Evolutionary conservation across 345 rosid genomes (phyloP).

Genomic region (Nasturtium officinale): DNA sequence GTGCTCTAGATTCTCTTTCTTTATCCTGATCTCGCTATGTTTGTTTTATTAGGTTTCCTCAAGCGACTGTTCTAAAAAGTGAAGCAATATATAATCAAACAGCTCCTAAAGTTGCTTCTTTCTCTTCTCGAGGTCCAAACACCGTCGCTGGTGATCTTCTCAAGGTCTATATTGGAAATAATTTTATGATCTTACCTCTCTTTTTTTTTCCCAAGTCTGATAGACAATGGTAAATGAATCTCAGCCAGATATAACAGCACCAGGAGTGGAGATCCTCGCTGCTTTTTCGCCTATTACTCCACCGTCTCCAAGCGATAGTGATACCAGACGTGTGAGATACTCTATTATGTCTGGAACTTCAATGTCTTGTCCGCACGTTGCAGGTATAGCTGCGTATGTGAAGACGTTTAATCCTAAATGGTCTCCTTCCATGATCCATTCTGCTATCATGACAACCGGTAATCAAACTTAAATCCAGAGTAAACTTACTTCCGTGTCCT

Average conservation of each 20-base stretch:
- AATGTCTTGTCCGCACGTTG: conserved; percentile 55
- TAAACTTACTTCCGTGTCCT: neutral
- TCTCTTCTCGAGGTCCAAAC: conserved; percentile 45
- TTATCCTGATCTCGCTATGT: neutral
- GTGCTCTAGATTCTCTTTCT: neutral
- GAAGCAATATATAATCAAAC: conserved; percentile 18
- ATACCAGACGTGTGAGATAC: conserved; percentile 29
- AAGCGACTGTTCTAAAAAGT: conserved; percentile 26
- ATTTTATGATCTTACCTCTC: neutral
- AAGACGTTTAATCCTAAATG: conserved; percentile 50
- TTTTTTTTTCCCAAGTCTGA: neutral
- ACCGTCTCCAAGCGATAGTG: neutral
- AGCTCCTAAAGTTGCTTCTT: conserved; percentile 39
- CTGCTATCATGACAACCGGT: conserved; percentile 65
- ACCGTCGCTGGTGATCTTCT: conserved; percentile 1
- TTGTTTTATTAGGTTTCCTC: conserved; percentile 15
- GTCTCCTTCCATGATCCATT: conserved; percentile 59
- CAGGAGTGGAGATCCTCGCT: conserved; percentile 48
- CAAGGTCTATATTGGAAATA: conserved; percentile 9
- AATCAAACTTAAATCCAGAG: neutral
- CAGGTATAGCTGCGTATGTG: conserved; percentile 47
- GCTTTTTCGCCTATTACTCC: conserved; percentile 37
- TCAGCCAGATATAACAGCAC: conserved; percentile 52
- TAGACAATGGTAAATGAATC: neutral
- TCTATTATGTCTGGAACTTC: conserved; percentile 51